Evolutionary conservation across 2,329 filamentous ascomycete species (phyloP), one percentile per base, ranked within the genome.

Genomic region (Mollisia scopiformis): DNA sequence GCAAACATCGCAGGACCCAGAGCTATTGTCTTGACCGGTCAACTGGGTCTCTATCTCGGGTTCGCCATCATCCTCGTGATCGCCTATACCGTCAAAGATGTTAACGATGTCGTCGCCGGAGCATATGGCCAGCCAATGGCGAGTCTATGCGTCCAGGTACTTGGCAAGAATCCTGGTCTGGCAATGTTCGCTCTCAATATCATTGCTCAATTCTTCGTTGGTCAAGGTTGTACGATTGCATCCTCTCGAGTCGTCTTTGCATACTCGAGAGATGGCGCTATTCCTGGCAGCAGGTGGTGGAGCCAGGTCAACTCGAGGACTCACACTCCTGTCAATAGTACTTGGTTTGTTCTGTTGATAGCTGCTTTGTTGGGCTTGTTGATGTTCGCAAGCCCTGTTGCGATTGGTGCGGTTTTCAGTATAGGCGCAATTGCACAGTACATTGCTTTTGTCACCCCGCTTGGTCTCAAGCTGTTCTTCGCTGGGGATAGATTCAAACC

Each of bases 241-340:
- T 80, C 79, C 6, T 88, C 84, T 23, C 82, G 89, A 51, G 88
- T 90, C 47, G 89, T 87, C 1, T 92, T 89, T 69, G 88, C 88
- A 16, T 91, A 91, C 74, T 88, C 88, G 19, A 85, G 89, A 33
- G 88, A 91, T 68, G 88, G 85, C 67, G 89, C 86, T 71, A 89
- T 91, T 70, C 88, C 88, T 0, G 69, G 84, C 6, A 87, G 84
- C 5, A 75, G 74, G 0, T 79, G 81, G 68, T 87, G 86, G 78
- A 85, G 84, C 68, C 71, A 76, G 25, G 87, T 91, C 54, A 88
- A 91, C 74, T 68, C 70, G 1, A 71, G 75, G 67, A 91, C 88
- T 2, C 75, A 80, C 55, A 91, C 88, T 0, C 88, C 88, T 0
- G 87, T 90, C 53, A 90, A 90, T 69, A 87, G 88, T 0, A 88